Base-by-base conservation (phyloP, 441 rosid genomes). In the Dalechampia spathulata region DNA sequence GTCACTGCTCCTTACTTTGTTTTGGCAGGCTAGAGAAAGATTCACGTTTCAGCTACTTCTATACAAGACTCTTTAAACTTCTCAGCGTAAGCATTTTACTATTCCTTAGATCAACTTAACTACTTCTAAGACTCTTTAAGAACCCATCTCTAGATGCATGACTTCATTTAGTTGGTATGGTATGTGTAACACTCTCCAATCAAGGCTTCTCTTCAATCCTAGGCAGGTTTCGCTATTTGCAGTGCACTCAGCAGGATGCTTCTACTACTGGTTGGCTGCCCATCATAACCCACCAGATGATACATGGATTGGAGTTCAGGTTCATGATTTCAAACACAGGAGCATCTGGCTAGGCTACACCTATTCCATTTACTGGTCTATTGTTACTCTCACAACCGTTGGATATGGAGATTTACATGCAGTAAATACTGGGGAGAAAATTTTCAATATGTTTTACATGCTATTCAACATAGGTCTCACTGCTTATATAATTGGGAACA, bases 341-440 rank as follows among this genome's bases (percentile, higher is more conserved):
- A 83, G 88, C 67, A 58, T 86, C 3, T 89, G 97, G 97, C 62
- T 83, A 30, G 80, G 97, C 50, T 92, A 92, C 74, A 89, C 90
- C 30, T 88, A 85, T 43, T 89, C 97, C 63, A 73, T 92, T 63
- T 92, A 92, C 69, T 92, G 96, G 96, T 85, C 98, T 10, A 80
- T 84, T 23, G 94, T 82, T 62, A 92, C 98, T 41, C 92, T 92
- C 61, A 80, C 94, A 23, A 85, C 97, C 0, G 96, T 86, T 2
- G 99, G 99, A 52, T 92, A 92, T 21, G 99, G 99, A n/a, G 99
- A 92, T 60, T 50, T 92, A 52, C 88, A 81, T 52, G 87, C 97
- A 0, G 75, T 86, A 6, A 89, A 92, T 49, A 72, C 74, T 1
- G 76, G 67, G 41, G 96, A 88, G 75, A 76, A 86, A 73, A 22